Base-by-base conservation (phyloP, 495 filamentous ascomycete genomes). In the Aspergillus saccharolyticus region DNA sequence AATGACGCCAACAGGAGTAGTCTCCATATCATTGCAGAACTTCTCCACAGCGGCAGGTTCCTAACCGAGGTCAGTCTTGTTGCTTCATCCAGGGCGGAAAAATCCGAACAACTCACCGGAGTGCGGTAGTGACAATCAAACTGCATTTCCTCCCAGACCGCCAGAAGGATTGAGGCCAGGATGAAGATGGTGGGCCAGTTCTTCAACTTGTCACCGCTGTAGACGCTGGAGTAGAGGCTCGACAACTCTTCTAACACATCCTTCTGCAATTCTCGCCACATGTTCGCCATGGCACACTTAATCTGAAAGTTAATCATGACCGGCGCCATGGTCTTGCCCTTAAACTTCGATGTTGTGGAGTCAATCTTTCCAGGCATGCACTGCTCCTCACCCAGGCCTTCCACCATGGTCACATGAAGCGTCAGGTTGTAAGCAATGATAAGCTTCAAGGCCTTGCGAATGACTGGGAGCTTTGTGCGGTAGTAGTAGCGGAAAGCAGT, bases 291-390 rank as follows among this genome's bases (percentile, higher is more conserved):
- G 48, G 91, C 91, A 67, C 85, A 89, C 80, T 96, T 96, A 74
- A 96, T 88, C 75, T 96, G 89, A 83, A 96, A 96, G 78, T 96
- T 96, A 83, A 96, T 93, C 91, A 96, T 94, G 60, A 96, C 90
- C 2, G 91, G 91, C 16, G 91, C 91, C 61, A 94, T 82, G 22
- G 84, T 91, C 80, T 93, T 91, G 67, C 91, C 91, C 56, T 77
- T 81, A 80, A 86, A 96, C 59, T 87, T 91, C 55, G 89, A 93
- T 24, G 82, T 78, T 54, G 85, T 78, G 59, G 89, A 85, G 33
- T 89, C 79, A 57, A 96, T 91, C 77, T 87, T 86, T 63, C 91
- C 91, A 50, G 85, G 74, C 74, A 91, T 82, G 19, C 77, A 70
- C 59, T 90, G 83, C 66, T 96, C 89, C 30, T 88, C 85, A n/a